phyloP scores from a whole-genome alignment of 2,329 filamentous ascomycete species.

The Cordyceps fumosorosea region DNA sequence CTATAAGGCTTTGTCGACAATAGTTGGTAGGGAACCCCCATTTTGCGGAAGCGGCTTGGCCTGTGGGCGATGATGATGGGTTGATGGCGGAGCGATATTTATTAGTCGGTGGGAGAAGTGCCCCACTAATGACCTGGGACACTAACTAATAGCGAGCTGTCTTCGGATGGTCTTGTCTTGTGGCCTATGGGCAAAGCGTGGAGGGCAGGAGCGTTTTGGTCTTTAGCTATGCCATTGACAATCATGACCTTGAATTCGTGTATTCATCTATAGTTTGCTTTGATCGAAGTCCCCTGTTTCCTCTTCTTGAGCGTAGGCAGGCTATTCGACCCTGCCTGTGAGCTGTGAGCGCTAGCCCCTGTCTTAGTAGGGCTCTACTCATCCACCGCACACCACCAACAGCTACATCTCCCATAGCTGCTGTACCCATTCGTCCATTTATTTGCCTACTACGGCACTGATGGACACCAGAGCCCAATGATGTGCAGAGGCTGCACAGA shows the following conservation, averaged over 20 bases:
- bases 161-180: no score
- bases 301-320: no score
- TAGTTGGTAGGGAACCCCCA: not conserved
- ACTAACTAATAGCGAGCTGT: no score
- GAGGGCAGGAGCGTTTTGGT: no score
- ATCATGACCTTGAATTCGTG: no score
- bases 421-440: not conserved
- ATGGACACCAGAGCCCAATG: not conserved
- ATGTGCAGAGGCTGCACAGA: not conserved
- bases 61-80: not conserved
- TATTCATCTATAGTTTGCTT: no score
- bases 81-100: not conserved
- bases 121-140: no score
- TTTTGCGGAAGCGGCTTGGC: constrained; percentile 9
- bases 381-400: not conserved
- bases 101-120: not conserved
- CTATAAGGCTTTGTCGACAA: not conserved
- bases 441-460: not conserved
- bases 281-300: no score
- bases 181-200: no score
- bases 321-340: no score
- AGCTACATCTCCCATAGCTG: not conserved
- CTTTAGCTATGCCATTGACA: no score
- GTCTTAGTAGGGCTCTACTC: not conserved
- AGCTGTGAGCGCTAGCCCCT: not conserved